Percentiles rank a stretch among this genome's conserved stretches.
Conservation (phyloP, 805 yeast species). For the Candida ponderosae region DNA sequence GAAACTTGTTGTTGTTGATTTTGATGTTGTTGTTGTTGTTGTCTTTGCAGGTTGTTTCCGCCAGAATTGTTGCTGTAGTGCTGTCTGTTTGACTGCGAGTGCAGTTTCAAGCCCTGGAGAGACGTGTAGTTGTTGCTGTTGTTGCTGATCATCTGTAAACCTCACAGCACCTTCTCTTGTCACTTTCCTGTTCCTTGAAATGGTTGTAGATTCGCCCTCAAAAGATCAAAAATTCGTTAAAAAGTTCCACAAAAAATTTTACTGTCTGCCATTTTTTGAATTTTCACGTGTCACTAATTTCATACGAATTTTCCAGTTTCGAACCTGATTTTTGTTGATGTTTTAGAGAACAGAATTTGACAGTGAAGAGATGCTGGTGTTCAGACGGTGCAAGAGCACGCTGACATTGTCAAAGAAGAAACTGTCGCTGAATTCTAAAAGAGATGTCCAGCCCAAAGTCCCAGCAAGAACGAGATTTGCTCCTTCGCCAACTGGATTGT, state of each 20-base stretch:
- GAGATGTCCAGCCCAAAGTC: conserved; percentile 28
- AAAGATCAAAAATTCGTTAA: no score
- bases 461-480: conserved; percentile 92
- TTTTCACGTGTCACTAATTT: background rate
- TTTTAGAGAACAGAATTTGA: background rate
- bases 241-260: no score
- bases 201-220: no score
- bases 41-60: background rate
- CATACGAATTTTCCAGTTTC: background rate
- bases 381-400: conserved; percentile 1
- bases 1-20: conserved; percentile 5
- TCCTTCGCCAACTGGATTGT: conserved; percentile 93
- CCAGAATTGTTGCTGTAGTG: conserved; percentile 4
- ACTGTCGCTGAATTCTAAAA: conserved; percentile 5
- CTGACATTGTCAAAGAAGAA: conserved; percentile 9
- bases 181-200: no score
- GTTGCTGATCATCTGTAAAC: background rate
- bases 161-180: no score
- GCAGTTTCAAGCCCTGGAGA: background rate
- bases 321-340: no score
- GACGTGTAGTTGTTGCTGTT: background rate
- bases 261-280: background rate
- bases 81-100: background rate
- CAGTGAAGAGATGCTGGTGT: background rate
- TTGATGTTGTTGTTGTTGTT: conserved; percentile 6